Conservation (phyloP, 164 flowering plant genomes). For the Akebia trifoliata region DNA sequence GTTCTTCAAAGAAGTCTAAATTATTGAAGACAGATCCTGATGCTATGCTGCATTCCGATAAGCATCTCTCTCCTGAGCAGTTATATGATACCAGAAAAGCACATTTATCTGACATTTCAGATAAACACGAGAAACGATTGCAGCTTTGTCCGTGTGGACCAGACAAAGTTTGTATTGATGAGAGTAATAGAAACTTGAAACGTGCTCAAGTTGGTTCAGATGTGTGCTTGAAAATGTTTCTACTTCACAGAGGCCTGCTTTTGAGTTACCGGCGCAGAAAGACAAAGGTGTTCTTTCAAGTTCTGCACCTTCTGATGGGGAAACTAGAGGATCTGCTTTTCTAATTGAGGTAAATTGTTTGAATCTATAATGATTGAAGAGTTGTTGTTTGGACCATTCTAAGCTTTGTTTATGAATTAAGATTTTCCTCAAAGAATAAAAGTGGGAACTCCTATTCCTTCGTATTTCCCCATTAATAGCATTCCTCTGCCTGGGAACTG, state of each 20-base stretch:
- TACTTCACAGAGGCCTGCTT: slow-evolving; percentile 5
- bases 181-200: slow-evolving; percentile 7
- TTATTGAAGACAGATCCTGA: slow-evolving; percentile 23
- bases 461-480: neutral
- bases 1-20: slow-evolving; percentile 48
- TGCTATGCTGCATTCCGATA: slow-evolving; percentile 7
- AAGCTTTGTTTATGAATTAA: neutral
- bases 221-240: slow-evolving; percentile 14
- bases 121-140: slow-evolving; percentile 19
- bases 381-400: neutral
- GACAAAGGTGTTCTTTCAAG: slow-evolving; percentile 17
- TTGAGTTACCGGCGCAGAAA: slow-evolving; percentile 19
- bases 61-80: slow-evolving; percentile 5
- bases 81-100: slow-evolving; percentile 10
- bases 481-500: neutral
- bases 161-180: slow-evolving; percentile 1
- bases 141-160: slow-evolving; percentile 14
- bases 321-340: slow-evolving; percentile 62
- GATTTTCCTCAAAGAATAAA: neutral
- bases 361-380: neutral
- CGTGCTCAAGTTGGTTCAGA: slow-evolving; percentile 19
- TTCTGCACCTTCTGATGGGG: slow-evolving; percentile 30
- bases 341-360: slow-evolving; percentile 54
- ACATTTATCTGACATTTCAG: slow-evolving; percentile 2
- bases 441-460: too few relatives aligned